phyloP scores from a whole-genome alignment of 108 stramenopile species.

The Nitzschia sp. region DNA sequence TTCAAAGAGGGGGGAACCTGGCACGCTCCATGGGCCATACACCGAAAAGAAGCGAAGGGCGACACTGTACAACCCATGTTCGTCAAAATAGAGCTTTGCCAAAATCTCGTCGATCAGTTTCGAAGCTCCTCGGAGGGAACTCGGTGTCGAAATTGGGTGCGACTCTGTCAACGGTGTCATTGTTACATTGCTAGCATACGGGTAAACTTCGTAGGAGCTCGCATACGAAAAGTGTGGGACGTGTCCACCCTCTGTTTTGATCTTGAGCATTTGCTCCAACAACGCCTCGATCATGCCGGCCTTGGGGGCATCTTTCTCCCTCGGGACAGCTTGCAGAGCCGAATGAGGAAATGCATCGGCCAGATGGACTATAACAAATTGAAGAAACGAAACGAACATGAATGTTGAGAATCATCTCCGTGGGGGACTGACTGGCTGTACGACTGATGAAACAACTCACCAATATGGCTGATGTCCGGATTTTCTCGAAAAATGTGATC shows the following conservation, averaged over 20 bases:
- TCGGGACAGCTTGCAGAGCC: constrained; percentile 56
- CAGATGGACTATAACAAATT: constrained; percentile 55
- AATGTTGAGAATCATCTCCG: no score
- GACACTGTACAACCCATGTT: constrained; percentile 67
- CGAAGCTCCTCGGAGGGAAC: constrained; percentile 65
- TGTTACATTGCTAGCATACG: constrained; percentile 7
- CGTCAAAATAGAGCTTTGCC: constrained; percentile 72
- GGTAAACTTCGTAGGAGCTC: constrained; percentile 45
- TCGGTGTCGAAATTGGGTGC: constrained; percentile 64
- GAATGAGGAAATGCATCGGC: constrained; percentile 48
- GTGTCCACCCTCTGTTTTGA: constrained; percentile 7
- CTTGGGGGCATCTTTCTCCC: constrained; percentile 65
- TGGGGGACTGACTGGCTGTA: no score
- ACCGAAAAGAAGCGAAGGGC: constrained; percentile 86
- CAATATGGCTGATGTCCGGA: constrained; percentile 82
- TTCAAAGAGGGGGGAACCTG: constrained; percentile 73
- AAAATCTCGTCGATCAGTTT: constrained; percentile 80
- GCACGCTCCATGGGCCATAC: constrained; percentile 85
- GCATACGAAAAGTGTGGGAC: constrained; percentile 38
- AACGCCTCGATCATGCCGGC: constrained; percentile 78
- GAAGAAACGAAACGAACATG: neutral
- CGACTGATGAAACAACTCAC: constrained; percentile 73
- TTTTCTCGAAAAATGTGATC: constrained; percentile 72
- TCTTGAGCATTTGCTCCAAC: constrained; percentile 62
- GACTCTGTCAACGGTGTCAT: constrained; percentile 47